Base-by-base conservation (phyloP, 164 flowering plant species). In the Chimonanthus salicifolius region DNA sequence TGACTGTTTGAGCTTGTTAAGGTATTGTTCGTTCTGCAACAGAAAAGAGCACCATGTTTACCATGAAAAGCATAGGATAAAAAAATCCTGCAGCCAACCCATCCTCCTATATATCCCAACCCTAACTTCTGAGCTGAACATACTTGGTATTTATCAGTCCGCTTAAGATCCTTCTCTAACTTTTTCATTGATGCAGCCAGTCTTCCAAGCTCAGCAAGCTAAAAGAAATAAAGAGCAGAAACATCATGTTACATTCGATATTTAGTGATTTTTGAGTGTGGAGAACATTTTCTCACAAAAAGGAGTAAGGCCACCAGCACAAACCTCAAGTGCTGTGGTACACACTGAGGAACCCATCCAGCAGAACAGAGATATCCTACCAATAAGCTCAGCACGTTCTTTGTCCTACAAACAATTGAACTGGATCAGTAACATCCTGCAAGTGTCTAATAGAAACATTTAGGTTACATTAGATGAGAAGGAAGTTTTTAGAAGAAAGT, bases 191-290 rank as follows among this genome's bases (percentile, higher is more conserved):
- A 87, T 75, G 84, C 79, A 33, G 98, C 91, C 75, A 96, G 91
- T 83, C 99, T 94, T 68, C 93, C 95, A 67, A 96, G 87, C 81
- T 96, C 97, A 72, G 91, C 93, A 79, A 91, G 54, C 99, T 96
- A 81, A 72, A 80, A n/a, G 70, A 65, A 65, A 7, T 1, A 48
- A 47, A 72, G 20, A 47, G 2, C 7, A 54, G 8, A 73, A 6
- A n/a, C 15, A 60, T 62, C 50, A 21, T 3, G 44, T 21, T 20
- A 15, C 47, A 33, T 44, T 66, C 15, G 3, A 10, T 54, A 13
- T 54, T 3, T 54, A 11, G 16, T 54, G 60, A 10, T 54, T 54
- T 16, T 54, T 47, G 13, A 68, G 70, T 43, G 20, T 8, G 20
- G 16, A 10, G 13, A 67, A 11, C 18, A 47, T 16, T 20, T 65